Evolutionary conservation across 208 protist species (phyloP), one percentile per base, ranked within the genome.

Genomic region (Naegleria fowleri): DNA sequence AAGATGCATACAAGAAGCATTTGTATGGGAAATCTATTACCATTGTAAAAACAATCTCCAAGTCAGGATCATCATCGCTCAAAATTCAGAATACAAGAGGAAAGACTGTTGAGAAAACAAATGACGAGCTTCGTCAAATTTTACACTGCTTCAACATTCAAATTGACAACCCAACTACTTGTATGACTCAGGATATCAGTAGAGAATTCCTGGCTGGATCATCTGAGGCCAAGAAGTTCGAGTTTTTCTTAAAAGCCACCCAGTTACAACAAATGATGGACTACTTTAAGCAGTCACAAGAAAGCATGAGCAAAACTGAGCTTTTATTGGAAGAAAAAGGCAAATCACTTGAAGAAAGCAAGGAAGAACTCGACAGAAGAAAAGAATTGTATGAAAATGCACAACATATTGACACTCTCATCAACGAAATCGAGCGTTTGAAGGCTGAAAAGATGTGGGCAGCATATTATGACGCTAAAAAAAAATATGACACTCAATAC

Each of bases 91-190:
- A 16, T 40, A 13, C 2, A 0, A 15, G 43, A 41, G 59, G 59
- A 85, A 87, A 59, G 16, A 52, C 36, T 4, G 11, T 85, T 55
- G 25, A 29, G 9, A 88, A 25, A 25, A 55, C 51, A n/a, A 39
- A 2, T 15, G 16, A 88, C 6, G 90, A 91, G 48, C 33, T 91
- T 1, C 3, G n/a, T 36, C 0, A 36, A 33, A 91, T 91, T 40
- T 38, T 91, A n/a, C 9, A 79, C 5, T 9, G 43, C 11, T 88
- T 89, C 11, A 84, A 84, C 48, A 83, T 91, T 51, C 67, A 91
- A 55, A 91, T 85, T 9, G 59, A 84, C 33, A 91, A 91, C 85
- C 90, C 90, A 13, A 40, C 19, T 13, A 76, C 52, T 55, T n/a
- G 33, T 19, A 91, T 91, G 84, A 85, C 59, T 0, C 90, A 91